Base-by-base conservation (phyloP, 2,329 filamentous ascomycete species). In the Penicillium sp. region DNA sequence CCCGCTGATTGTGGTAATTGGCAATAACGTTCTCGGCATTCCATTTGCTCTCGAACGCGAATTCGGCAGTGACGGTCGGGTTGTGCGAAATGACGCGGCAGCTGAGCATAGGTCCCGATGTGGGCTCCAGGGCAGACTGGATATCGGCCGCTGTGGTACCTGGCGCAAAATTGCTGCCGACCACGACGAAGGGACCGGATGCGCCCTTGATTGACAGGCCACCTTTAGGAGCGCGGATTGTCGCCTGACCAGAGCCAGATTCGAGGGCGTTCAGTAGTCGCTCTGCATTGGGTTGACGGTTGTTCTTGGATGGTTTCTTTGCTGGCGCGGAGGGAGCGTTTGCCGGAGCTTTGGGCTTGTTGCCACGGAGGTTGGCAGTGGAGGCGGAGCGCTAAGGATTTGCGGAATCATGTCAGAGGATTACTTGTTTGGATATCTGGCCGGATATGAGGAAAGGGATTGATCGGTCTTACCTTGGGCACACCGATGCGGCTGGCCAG, bases 71-170 rank as follows among this genome's bases (percentile, higher is more conserved):
- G 52, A 88, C 86, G 2, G 78, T 81, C 1, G 85, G 85, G 9
- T 79, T 71, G 21, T 78, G 78, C n/a, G 70, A 66, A 13, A 82
- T 72, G 22, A 88, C 72, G 59, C 77, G 79, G 71, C 85, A 87
- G 51, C 78, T 78, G 27, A 81, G 57, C 65, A 86, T 78, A 35
- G 79, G 74, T 31, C 83, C 83, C 16, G 80, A 81, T 19, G 81
- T 74, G 3, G 79, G 78, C 54, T 78, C 75, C 68, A 88, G 78
- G 29, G 86, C 84, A 43, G 84, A 81, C 66, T 87, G 82, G 46
- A 88, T 87, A 63, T 88, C 86, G 26, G 83, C 84, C 16, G 84
- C 85, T 2, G 85, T 87, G 0, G 86, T 88, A 16, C 85, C 86
- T n/a, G 82, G 82, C 14, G 85, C 85, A 68, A 88, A 88, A 71